A percentile compares a stretch with the other conserved stretches of the same genome.
These are phyloP conservation scores for Leishmania turanica DNA, from an alignment of 208 protist genomes.

Conservation along the genomic window DNA sequence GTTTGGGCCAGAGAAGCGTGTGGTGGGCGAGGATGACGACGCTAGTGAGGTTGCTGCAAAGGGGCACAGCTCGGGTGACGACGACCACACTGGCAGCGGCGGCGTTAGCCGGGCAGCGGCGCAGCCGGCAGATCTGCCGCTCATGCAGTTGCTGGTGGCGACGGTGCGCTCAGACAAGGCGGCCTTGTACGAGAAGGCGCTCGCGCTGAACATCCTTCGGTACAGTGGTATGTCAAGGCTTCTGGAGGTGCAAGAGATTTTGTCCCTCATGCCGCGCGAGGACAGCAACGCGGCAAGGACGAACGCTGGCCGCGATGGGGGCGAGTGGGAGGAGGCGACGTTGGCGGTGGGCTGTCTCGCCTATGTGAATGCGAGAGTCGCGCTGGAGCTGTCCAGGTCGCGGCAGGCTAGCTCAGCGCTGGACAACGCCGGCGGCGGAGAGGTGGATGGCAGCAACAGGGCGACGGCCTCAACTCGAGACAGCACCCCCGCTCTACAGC, in stretches of 20 bases:
- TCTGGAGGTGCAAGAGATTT: constrained; percentile 12
- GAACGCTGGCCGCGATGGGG: not conserved
- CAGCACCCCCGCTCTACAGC: not conserved
- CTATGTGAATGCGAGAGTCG: constrained; percentile 22
- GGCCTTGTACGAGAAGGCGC: constrained; percentile 28
- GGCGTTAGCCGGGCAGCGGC: not conserved
- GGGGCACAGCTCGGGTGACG: not conserved
- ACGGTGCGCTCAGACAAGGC: constrained; percentile 23
- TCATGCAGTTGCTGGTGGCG: constrained; percentile 22
- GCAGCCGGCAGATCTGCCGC: constrained; percentile 29
- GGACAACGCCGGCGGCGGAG: not conserved
- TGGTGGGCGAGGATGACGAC: constrained; percentile 2
- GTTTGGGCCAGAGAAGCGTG: constrained; percentile 15
- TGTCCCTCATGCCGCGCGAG: constrained; percentile 8
- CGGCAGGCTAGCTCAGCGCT: not conserved
- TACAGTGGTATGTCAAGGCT: constrained; percentile 15
- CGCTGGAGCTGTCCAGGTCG: constrained; percentile 2
- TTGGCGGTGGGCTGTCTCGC: constrained; percentile 14
- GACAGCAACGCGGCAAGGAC: not conserved
- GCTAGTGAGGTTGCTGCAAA: not conserved
- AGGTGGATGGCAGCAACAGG: not conserved
- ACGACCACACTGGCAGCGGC: not conserved
- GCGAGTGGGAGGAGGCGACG: constrained; percentile 20
- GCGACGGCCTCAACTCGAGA: not conserved
- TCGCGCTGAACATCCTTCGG: constrained; percentile 30